A percentile compares a stretch with the other conserved stretches of the same genome.
Conservation (phyloP, 768 basidiomycete species). For the Mycena amicta region DNA sequence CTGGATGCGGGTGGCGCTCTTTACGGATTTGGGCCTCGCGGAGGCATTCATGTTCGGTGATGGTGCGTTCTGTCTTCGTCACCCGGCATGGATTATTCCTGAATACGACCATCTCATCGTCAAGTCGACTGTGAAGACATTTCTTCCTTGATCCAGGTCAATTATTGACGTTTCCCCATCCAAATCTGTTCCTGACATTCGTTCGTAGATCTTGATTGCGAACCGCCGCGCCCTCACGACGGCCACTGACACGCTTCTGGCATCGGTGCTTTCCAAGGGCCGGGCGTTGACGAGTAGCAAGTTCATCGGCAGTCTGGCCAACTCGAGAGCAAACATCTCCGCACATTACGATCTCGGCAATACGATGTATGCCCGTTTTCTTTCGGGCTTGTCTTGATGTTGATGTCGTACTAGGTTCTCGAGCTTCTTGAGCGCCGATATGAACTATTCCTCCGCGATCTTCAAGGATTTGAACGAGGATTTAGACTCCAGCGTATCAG, state of each 20-base stretch:
- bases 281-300: constrained; percentile 25
- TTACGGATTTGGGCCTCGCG: constrained; percentile 18
- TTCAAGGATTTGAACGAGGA: constrained; percentile 36
- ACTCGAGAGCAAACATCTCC: constrained; percentile 51
- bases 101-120: not conserved
- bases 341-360: constrained; percentile 62
- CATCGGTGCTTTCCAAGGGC: constrained; percentile 15
- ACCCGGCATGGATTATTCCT: not conserved
- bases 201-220: constrained; percentile 18
- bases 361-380: constrained; percentile 43
- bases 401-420: constrained; percentile 5
- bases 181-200: not conserved
- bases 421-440: constrained; percentile 48
- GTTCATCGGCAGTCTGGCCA: constrained; percentile 49
- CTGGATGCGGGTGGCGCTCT: constrained; percentile 19
- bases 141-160: constrained; percentile 20
- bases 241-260: constrained; percentile 12
- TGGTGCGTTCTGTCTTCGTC: constrained; percentile 9
- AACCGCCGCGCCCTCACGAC: constrained; percentile 12
- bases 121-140: constrained; percentile 21
- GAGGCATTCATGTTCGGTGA: constrained; percentile 24
- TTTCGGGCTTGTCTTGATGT: not conserved
- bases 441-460: constrained; percentile 61
- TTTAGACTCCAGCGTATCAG: constrained; percentile 43
- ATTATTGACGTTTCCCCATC: not conserved